phyloP scores from a whole-genome alignment of 352 stramenopile genomes.

The Globisporangium megalacanthum region DNA sequence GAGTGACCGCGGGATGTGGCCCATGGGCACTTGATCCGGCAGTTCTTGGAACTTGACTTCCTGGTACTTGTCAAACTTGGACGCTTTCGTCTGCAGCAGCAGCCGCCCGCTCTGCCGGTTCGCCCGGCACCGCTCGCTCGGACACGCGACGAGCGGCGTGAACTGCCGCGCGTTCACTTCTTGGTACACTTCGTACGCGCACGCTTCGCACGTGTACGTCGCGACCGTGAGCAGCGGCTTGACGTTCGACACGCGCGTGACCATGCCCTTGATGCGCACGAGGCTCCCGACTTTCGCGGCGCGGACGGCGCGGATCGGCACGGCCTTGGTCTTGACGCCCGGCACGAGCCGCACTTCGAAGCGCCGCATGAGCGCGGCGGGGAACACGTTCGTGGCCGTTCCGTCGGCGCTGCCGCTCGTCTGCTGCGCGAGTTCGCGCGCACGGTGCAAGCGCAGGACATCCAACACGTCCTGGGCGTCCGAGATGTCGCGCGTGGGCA shows the following conservation, averaged over 20 bases:
- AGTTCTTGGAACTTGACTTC: slow-evolving; percentile 97
- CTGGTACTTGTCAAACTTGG: slow-evolving; percentile 99
- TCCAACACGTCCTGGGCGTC: slow-evolving; percentile 83
- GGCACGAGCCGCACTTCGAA: slow-evolving; percentile 83
- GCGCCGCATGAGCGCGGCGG: slow-evolving; percentile 88
- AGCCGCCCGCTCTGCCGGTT: slow-evolving; percentile 81
- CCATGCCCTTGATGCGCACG: slow-evolving; percentile 96
- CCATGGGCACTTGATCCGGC: slow-evolving; percentile 95
- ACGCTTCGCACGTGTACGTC: slow-evolving; percentile 97
- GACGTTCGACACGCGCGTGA: slow-evolving; percentile 97
- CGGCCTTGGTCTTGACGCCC: slow-evolving; percentile 80
- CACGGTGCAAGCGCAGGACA: slow-evolving; percentile 70
- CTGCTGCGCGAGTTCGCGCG: slow-evolving; percentile 58
- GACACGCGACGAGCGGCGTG: slow-evolving; percentile 91
- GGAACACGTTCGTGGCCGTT: slow-evolving; percentile 74
- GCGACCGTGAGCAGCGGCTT: slow-evolving; percentile 96
- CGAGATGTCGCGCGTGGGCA: slow-evolving; percentile 74
- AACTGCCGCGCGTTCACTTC: slow-evolving; percentile 93
- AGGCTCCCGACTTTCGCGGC: slow-evolving; percentile 93
- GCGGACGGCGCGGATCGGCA: slow-evolving; percentile 93
- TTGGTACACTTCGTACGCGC: slow-evolving; percentile 97
- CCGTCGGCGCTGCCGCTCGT: slow-evolving; percentile 19
- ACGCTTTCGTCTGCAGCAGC: slow-evolving; percentile 95
- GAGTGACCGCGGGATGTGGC: slow-evolving; percentile 94
- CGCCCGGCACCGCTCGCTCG: slow-evolving; percentile 81